These are phyloP conservation scores for Orbilia blumenaviensis DNA, from an alignment of 2,329 filamentous ascomycete genomes.

Conservation along the genomic window DNA sequence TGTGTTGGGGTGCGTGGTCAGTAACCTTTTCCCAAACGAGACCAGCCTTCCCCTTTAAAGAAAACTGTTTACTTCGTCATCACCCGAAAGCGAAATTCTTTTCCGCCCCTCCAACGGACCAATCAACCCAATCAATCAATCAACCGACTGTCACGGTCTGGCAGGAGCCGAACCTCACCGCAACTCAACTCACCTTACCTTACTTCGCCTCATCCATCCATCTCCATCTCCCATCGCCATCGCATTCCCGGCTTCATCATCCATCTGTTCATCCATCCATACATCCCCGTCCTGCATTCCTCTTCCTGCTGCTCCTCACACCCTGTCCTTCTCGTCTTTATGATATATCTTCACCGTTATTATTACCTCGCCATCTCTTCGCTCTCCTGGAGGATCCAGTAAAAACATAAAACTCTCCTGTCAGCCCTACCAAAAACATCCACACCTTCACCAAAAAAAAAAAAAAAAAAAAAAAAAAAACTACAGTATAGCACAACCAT, in stretches of 20 bases:
- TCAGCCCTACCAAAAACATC: neutral
- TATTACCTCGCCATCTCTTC: too few relatives aligned
- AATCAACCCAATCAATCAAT: neutral
- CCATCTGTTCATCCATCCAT: neutral
- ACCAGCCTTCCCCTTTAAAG: conserved; percentile 52
- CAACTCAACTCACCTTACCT: neutral
- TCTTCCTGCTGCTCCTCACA: too few relatives aligned
- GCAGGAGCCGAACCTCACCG: neutral
- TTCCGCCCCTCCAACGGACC: conserved; percentile 12
- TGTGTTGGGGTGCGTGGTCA: conserved; percentile 37
- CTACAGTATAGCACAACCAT: neutral
- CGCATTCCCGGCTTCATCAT: neutral
- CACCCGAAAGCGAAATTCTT: conserved; percentile 11
- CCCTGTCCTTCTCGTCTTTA: too few relatives aligned
- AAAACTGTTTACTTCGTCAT: conserved; percentile 47
- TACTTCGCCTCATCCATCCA: neutral
- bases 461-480: too few relatives aligned
- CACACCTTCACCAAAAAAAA: neutral
- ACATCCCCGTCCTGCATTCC: neutral
- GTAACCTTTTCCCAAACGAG: too few relatives aligned
- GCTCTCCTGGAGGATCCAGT: neutral
- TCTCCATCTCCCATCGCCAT: too few relatives aligned
- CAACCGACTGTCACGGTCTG: neutral
- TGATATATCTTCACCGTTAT: too few relatives aligned
- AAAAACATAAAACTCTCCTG: neutral